Base-by-base conservation (phyloP, 2,329 filamentous ascomycete genomes). In the Ceratocystis destructans region DNA sequence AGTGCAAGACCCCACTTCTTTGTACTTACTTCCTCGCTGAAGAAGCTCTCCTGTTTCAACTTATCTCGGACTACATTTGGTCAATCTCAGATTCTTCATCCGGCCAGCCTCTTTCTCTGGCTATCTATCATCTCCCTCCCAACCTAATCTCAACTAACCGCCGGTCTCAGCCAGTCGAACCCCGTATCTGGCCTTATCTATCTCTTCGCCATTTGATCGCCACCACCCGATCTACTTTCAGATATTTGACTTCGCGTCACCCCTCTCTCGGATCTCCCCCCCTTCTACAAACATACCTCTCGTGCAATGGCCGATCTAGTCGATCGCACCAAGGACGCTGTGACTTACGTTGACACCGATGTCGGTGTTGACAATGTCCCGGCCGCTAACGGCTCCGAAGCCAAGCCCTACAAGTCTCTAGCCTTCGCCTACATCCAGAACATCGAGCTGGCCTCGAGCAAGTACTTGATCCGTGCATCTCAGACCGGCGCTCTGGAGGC, bases 371-470 rank as follows among this genome's bases (percentile, higher is more conserved):
- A 94, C 77, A 84, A 88, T 72, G 55, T 59, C 55, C 76, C 83
- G 71, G 74, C 81, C 68, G 83, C 85, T 70, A 79, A 83, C 71
- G 90, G 90, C 73, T 82, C 86, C 70, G 83, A 92, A 75, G 77
- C 80, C 69, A 82, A 85, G 71, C 90, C 91, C 62, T 96, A 87
- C 83, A 93, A 95, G 80, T 85, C 87, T 50, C 83, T 96, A 53
- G 80, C 87, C 70, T 86, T 86, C 73, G 91, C 90, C 70, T 88
- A 90, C 76, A 82, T 91, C 73, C 84, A 88, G 76, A 83, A 87
- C 75, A 78, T 83, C 71, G 81, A 82, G 69, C 77, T 78, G 69
- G 74, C 76, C 64, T 80, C 84, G 66, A 37, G 44, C 50, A 80
- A 82, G 69, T 94, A 89, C 76, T 79, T 87, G 69, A 85, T 82